Evolutionary conservation across 2,329 filamentous ascomycete species (phyloP).

Genomic region (Colletotrichum cordylinicola): DNA sequence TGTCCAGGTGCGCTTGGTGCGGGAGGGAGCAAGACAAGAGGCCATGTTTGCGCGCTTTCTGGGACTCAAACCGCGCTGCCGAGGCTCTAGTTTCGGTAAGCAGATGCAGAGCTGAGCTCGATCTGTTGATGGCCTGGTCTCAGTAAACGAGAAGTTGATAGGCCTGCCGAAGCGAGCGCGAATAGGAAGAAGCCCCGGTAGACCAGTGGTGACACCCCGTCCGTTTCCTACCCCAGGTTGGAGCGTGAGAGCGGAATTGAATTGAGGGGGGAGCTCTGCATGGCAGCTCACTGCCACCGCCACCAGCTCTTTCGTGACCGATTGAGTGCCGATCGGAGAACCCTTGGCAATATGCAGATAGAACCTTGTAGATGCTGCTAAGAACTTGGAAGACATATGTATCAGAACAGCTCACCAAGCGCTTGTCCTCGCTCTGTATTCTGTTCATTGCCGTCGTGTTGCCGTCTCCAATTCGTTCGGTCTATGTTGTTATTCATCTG

Average conservation of each 20-base stretch:
- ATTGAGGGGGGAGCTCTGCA: not conserved
- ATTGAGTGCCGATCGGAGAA: not conserved
- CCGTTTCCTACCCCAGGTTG: not conserved
- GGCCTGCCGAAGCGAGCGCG: not conserved
- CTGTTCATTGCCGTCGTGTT: not conserved
- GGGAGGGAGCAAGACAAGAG: not conserved
- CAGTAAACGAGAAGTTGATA: not conserved
- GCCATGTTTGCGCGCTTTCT: not conserved
- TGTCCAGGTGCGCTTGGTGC: not conserved
- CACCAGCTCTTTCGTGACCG: constrained; percentile 1
- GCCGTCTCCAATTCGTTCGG: not conserved
- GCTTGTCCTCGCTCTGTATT: not conserved
- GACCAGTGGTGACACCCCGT: not conserved
- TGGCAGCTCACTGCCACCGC: constrained; percentile 13
- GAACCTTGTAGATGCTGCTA: not conserved
- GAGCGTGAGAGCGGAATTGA: not conserved
- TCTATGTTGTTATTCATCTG: not conserved
- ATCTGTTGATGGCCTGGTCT: not conserved
- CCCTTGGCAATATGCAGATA: not conserved
- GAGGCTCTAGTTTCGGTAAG: constrained; percentile 5
- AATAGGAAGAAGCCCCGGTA: constrained; percentile 4
- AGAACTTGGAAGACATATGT: not conserved
- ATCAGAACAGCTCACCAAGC: not conserved
- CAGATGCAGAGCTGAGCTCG: not conserved
- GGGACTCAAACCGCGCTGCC: not conserved